Evolutionary conservation across 352 stramenopile species (phyloP).

Genomic region (Ochromonadaceae sp.): DNA sequence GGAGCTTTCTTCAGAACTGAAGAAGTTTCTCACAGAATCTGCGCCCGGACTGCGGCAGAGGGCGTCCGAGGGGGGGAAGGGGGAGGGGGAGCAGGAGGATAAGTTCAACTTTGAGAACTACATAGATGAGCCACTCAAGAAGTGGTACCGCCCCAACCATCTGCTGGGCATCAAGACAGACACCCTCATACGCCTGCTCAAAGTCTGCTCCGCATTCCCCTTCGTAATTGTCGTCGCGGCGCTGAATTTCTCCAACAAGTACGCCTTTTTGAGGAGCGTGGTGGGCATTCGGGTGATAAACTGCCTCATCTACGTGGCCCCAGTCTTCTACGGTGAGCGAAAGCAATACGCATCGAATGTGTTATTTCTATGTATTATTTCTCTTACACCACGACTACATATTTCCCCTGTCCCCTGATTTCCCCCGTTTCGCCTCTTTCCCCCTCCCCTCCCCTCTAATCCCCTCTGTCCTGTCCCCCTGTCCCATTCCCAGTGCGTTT

Average conservation of each 20-base stretch:
- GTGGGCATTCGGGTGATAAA: slow-evolving; percentile 8
- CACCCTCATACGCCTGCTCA: background rate
- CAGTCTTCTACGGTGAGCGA: slow-evolving; percentile 5
- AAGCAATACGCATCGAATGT: too few species aligned
- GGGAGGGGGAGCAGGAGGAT: too few species aligned
- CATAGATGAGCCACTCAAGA: too few species aligned
- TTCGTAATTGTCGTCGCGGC: slow-evolving; percentile 18
- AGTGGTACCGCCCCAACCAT: too few species aligned
- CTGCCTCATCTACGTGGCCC: slow-evolving; percentile 10
- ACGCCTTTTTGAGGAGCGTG: background rate
- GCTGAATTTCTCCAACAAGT: slow-evolving; percentile 11
- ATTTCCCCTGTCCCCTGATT: background rate
- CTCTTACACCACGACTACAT: too few species aligned
- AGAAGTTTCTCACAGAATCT: too few species aligned
- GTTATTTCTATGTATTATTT: too few species aligned
- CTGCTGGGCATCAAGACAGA: background rate
- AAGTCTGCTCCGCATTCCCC: slow-evolving; percentile 4
- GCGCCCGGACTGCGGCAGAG: too few species aligned
- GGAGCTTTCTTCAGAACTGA: too few species aligned
- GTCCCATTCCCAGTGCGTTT: background rate
- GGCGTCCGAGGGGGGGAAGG: too few species aligned
- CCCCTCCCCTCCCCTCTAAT: background rate
- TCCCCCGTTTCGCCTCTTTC: background rate
- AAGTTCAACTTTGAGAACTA: too few species aligned
- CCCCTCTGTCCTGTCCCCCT: background rate